Conservation (phyloP, 495 filamentous ascomycete genomes). For the Penicillium salamii region DNA sequence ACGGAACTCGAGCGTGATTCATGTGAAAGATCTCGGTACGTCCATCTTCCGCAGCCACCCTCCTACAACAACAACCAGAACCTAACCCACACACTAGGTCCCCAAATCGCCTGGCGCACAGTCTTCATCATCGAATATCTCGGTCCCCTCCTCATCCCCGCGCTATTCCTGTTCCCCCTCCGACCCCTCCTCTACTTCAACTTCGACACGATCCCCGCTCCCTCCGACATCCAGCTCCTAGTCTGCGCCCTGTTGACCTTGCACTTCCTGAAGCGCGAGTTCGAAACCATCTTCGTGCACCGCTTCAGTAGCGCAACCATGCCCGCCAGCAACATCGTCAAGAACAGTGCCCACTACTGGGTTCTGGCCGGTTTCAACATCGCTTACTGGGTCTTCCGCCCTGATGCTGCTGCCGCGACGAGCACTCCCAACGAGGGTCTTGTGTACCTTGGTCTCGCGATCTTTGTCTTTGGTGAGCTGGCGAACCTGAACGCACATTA, state of each 20-base stretch:
- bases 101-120: slow-evolving; percentile 88
- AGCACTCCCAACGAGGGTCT: slow-evolving; percentile 41
- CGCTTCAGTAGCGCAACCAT: slow-evolving; percentile 92
- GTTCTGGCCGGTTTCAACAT: slow-evolving; percentile 75
- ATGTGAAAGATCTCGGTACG: slow-evolving; percentile 92
- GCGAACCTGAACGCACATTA: slow-evolving; percentile 78
- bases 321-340: slow-evolving; percentile 83
- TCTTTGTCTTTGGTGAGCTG: slow-evolving; percentile 74
- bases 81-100: slow-evolving; percentile 52
- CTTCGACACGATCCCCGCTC: slow-evolving; percentile 47
- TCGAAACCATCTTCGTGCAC: slow-evolving; percentile 91
- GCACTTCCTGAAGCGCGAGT: slow-evolving; percentile 94
- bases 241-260: slow-evolving; percentile 66
- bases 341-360: slow-evolving; percentile 93
- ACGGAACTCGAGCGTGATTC: slow-evolving; percentile 64
- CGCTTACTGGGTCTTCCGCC: slow-evolving; percentile 80
- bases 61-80: neutral
- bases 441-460: slow-evolving; percentile 59
- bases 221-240: slow-evolving; percentile 66
- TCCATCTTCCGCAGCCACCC: neutral
- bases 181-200: slow-evolving; percentile 72
- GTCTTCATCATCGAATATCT: slow-evolving; percentile 95
- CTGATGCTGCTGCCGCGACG: slow-evolving; percentile 57
- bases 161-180: slow-evolving; percentile 62
- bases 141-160: slow-evolving; percentile 90